Base-by-base conservation (phyloP, 1,284 basidiomycete genomes). In the Heterobasidion parviporum region DNA sequence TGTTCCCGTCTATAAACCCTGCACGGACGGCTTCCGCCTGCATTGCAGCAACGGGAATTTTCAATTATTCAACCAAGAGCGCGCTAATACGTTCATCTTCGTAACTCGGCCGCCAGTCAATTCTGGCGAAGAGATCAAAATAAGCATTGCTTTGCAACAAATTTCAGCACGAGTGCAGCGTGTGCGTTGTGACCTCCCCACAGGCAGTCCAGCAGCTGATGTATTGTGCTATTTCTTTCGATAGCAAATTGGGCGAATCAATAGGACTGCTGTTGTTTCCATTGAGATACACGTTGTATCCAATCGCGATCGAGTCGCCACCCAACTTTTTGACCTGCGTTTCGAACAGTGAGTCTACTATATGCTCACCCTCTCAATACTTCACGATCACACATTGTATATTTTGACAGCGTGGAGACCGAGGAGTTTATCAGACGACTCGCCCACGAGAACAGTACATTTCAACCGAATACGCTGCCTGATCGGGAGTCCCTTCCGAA, bases 201-300 rank as follows among this genome's bases (percentile, higher is more conserved):
- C 2, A 41, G n/a, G 12, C 38, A 41, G 10, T 41, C n/a, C 4
- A 41, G n/a, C 10, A 41, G 38, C n/a, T 41, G n/a, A 41, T 8
- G 3, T 34, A n/a, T 12, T 45, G 33, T 12, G 35, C 33, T 16
- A 38, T 53, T 5, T 1, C 51, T 10, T 35, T 38, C 33, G 50
- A 32, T 52, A 86, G 83, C 82, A 84, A 80, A 65, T 82, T 15
- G 83, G 83, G 2, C 68, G 80, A 48, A 62, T 85, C 32, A 73
- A 79, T 54, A 73, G 77, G 45, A 69, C 75, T 0, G 76, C 80
- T 0, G 74, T 83, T 0, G 67, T 70, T 6, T 73, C 72, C 5
- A 74, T 85, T 26, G 83, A 86, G 61, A 74, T 85, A 7, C 83
- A 85, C 62, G 83, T 86, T 2, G 77, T 85, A 15, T 85, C 83